Percentiles rank a stretch among this genome's conserved stretches.
Evolutionary conservation across 2,329 filamentous ascomycete species (phyloP).

Genomic region (Epicoccum sorghinum): DNA sequence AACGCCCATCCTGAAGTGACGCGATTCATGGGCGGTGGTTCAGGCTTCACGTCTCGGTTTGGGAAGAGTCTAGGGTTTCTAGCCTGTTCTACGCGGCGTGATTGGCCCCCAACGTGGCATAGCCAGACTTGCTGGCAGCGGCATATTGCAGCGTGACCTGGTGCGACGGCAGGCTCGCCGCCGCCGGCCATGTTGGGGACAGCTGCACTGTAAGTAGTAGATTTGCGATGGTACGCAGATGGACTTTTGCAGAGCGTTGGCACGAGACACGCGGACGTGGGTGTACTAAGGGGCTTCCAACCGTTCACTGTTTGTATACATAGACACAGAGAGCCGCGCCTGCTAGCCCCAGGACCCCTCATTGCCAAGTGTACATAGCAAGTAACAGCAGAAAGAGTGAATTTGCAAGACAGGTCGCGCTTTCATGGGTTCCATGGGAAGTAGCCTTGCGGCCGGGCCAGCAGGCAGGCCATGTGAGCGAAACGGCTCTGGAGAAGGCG

Average conservation of each 20-base stretch:
- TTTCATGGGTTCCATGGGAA: not conserved
- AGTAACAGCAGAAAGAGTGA: not conserved
- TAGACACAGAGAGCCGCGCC: constrained; percentile 4
- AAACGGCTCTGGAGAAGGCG: constrained; percentile 28
- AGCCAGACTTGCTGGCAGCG: constrained; percentile 26
- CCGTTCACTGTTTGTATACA: constrained; percentile 11
- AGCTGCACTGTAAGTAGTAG: not conserved
- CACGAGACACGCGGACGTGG: not conserved
- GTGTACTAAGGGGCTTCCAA: no score
- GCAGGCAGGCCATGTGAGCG: constrained; percentile 22
- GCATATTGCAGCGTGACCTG: constrained; percentile 31
- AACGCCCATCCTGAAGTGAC: constrained; percentile 17
- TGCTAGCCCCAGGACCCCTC: constrained; percentile 16
- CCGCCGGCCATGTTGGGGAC: not conserved
- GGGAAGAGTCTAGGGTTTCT: constrained; percentile 35
- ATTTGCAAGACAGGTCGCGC: not conserved
- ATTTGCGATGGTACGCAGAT: no score
- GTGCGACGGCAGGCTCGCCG: constrained; percentile 25
- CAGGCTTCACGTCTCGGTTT: constrained; percentile 8
- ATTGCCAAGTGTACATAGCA: constrained; percentile 12
- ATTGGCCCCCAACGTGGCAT: constrained; percentile 36
- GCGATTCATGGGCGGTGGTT: constrained; percentile 31
- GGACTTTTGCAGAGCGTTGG: not conserved
- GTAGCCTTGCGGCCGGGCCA: constrained; percentile 11
- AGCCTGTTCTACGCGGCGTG: constrained; percentile 39